Evolutionary conservation across 202 grass and related monocot species (phyloP), one percentile per base, ranked within the genome.

Genomic region (Zizania palustris): DNA sequence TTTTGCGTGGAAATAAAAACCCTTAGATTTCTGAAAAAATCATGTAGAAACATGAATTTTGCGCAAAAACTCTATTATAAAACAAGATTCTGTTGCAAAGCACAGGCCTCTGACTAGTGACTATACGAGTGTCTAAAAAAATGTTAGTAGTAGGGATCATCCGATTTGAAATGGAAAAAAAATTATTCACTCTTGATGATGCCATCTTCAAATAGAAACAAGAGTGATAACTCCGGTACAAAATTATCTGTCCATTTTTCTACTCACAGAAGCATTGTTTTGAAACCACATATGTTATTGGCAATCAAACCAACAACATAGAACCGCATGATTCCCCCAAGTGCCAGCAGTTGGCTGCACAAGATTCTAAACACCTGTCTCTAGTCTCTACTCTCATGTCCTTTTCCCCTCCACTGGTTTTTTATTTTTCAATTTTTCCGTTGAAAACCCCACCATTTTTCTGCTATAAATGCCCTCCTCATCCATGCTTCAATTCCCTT

Each of bases 401-500:
- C 57, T 78, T 84, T 68, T 75, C 57, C 69, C 46, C 75, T 75
- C 80, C 65, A 84, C 75, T 40, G 42, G 8, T 53, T 78, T 45
- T 21, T 41, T 9, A 40, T 21, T 70, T 80, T 14, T 0, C n/a
- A 37, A 48, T 66, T 69, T 56, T 87, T 56, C 15, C 36, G 33
- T 69, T 0, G 46, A 57, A n/a, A 70, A 83, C 7, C 40, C 57
- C 28, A 69, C 42, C 11, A 20, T 18, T 83, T 80, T 68, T 50
- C 22, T 54, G 65, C 84, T 97, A 97, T 93, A 97, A 97, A 93
- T 91, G 61, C 2, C 72, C 73, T 58, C 67, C 83, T 83, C 74
- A 58, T 66, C 82, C 83, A 84, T 11, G 71, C 85, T 58, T 67
- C 88, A 97, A 89, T 85, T 91, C 93, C 93, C 93, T 97, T 97